These are phyloP conservation scores for Gyrodon lividus DNA, from an alignment of 768 basidiomycete species.

Conservation along the genomic window DNA sequence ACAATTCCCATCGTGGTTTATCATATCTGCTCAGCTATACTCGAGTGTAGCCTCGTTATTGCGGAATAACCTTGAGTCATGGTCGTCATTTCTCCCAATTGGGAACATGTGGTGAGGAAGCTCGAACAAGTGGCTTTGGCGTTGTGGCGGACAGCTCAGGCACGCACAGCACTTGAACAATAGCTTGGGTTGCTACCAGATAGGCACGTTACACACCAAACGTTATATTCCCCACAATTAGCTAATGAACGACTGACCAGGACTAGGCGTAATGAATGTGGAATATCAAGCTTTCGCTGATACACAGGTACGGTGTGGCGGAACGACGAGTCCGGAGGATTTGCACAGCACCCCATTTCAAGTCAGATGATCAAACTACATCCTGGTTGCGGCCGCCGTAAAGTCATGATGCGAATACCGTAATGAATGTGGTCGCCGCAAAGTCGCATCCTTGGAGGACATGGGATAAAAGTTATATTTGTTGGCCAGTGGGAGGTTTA, in stretches of 20 bases:
- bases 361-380: constrained; percentile 7
- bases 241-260: constrained; percentile 11
- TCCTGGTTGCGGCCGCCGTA: constrained; percentile 11
- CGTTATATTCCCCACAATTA: constrained; percentile 26
- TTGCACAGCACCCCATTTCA: neutral
- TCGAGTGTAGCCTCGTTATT: neutral
- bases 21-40: neutral
- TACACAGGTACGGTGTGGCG: neutral
- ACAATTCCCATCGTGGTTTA: neutral
- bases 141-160: neutral
- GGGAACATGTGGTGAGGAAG: neutral
- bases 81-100: neutral
- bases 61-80: neutral
- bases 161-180: constrained; percentile 1
- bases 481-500: constrained; percentile 6
- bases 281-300: no score
- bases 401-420: constrained; percentile 7
- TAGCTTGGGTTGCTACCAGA: constrained; percentile 7
- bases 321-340: neutral
- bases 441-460: constrained; percentile 1
- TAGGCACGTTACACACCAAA: constrained; percentile 13
- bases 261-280: no score
- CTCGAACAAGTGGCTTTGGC: no score
- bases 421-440: neutral
- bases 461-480: constrained; percentile 11